Evolutionary conservation across 495 filamentous ascomycete genomes (phyloP).

Genomic region (Symbiotaphrina buchneri): DNA sequence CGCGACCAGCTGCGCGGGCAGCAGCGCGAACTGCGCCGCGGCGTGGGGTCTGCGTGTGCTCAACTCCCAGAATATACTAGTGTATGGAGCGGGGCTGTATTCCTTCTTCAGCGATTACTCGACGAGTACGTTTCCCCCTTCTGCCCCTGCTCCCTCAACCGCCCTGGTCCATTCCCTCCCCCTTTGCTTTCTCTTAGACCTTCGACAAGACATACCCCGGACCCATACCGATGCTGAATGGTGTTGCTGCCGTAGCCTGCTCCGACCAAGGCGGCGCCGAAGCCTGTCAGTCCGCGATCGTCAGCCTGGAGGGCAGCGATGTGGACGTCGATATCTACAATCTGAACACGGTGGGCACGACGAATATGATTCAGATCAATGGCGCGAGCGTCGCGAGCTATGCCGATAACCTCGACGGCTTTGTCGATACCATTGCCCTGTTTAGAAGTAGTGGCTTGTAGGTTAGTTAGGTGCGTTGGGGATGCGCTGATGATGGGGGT

Average conservation of each 20-base stretch:
- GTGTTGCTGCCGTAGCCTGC: slow-evolving; percentile 16
- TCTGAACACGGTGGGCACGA: slow-evolving; percentile 25
- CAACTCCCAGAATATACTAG: slow-evolving; percentile 9
- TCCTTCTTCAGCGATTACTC: slow-evolving; percentile 33
- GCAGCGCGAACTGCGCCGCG: slow-evolving; percentile 16
- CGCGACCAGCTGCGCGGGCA: slow-evolving; percentile 11
- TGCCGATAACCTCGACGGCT: slow-evolving; percentile 30
- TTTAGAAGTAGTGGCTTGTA: too few species aligned
- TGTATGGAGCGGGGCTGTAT: slow-evolving; percentile 19
- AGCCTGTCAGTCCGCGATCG: slow-evolving; percentile 37
- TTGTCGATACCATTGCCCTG: slow-evolving; percentile 26
- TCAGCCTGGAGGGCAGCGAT: slow-evolving; percentile 22
- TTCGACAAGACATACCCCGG: too few species aligned
- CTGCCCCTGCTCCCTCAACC: too few species aligned
- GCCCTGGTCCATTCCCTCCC: too few species aligned
- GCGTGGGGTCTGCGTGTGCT: slow-evolving; percentile 28
- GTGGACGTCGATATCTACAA: slow-evolving; percentile 18
- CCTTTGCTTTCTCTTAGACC: too few species aligned
- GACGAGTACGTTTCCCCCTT: slow-evolving; percentile 3
- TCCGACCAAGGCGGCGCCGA: slow-evolving; percentile 21
- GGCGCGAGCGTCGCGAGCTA: slow-evolving; percentile 23
- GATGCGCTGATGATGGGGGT: too few species aligned
- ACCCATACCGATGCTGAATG: too few species aligned
- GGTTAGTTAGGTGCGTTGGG: too few species aligned
- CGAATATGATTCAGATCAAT: slow-evolving; percentile 22